Evolutionary conservation across 352 stramenopile species (phyloP), one percentile per base, ranked within the genome.

Genomic region (Pythium brassicae): DNA sequence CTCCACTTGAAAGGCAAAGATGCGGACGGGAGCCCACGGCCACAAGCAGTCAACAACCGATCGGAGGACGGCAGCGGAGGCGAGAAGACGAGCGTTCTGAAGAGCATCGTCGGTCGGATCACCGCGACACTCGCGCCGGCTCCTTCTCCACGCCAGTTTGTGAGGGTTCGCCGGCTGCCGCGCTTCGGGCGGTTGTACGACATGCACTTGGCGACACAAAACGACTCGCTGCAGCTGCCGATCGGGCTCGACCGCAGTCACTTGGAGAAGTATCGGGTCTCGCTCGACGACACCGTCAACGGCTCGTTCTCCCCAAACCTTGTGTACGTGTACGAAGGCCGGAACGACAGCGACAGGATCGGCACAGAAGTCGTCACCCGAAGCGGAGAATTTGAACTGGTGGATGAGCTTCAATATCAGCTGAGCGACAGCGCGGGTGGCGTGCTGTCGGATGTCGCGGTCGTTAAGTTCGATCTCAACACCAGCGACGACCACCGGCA

Each of bases 181-280:
- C 61, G 48, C 12, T 83, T 72, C 51, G 81, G 81, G 7, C 76
- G 61, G 35, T 34, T 91, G 12, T 91, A 82, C 23, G 78, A 91
- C 37, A 71, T 66, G 45, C 78, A 71, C 40, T 53, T 63, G 53
- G 59, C 17, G 9, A 58, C 66, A 40, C 46, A 73, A 17, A 55
- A 56, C 4, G 29, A 53, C 17, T 47, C 26, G 15, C 25, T 77
- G 23, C 17, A 47, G 26, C 19, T 51, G 1, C 45, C 50, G 2
- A 42, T 53, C 6, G 37, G 39, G 10, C 25, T 57, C 25, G 53
- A 71, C 15, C 29, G 20, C n/a, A 57, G 22, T 6, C n/a, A 49
- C 12, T 50, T 76, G 7, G 66, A 82, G 35, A 49, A 56, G 3
- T 76, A 68, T 46, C 57, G 65, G 17, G 69, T 82, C 45, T 55